phyloP scores from a whole-genome alignment of 495 filamentous ascomycete species.

The Neurospora africana region DNA sequence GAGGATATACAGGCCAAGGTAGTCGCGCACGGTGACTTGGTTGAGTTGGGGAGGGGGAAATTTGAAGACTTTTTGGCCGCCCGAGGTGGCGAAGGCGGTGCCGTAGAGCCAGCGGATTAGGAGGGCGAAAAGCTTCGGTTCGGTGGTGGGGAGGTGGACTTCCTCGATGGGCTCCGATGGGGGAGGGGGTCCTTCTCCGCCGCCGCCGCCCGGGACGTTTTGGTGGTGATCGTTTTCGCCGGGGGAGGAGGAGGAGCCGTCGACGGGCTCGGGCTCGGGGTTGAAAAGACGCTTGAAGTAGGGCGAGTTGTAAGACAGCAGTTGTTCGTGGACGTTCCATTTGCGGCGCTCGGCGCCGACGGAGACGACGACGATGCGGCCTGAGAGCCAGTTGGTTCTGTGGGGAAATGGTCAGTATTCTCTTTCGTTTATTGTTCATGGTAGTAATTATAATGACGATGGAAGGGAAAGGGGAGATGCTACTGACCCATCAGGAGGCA shows the following conservation, averaged over 20 bases:
- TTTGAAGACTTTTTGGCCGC: slow-evolving; percentile 6
- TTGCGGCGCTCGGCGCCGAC: slow-evolving; percentile 10
- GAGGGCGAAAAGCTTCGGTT: slow-evolving; percentile 15
- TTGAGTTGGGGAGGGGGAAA: slow-evolving; percentile 10
- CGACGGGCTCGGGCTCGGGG: background rate
- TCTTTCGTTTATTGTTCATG: background rate
- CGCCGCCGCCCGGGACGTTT: too few relatives aligned
- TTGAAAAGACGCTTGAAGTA: slow-evolving; percentile 14
- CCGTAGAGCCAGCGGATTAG: slow-evolving; percentile 22
- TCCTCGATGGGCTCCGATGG: background rate
- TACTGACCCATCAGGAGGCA: background rate
- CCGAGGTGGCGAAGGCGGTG: slow-evolving; percentile 9
- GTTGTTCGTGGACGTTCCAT: slow-evolving; percentile 17
- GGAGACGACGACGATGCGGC: slow-evolving; percentile 12
- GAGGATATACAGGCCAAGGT: slow-evolving; percentile 20
- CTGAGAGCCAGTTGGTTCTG: slow-evolving; percentile 11
- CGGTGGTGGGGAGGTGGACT: slow-evolving; percentile 7
- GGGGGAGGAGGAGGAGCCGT: background rate
- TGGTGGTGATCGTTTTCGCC: background rate
- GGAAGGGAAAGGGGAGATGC: background rate
- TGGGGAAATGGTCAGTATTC: background rate
- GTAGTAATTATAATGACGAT: background rate
- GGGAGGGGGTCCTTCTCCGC: too few relatives aligned
- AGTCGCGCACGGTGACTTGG: slow-evolving; percentile 12
- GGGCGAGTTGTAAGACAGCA: slow-evolving; percentile 12